A percentile compares a stretch with the other conserved stretches of the same genome.
Evolutionary conservation across 2,329 filamentous ascomycete species (phyloP).

Genomic region (Zymoseptoria brevis): DNA sequence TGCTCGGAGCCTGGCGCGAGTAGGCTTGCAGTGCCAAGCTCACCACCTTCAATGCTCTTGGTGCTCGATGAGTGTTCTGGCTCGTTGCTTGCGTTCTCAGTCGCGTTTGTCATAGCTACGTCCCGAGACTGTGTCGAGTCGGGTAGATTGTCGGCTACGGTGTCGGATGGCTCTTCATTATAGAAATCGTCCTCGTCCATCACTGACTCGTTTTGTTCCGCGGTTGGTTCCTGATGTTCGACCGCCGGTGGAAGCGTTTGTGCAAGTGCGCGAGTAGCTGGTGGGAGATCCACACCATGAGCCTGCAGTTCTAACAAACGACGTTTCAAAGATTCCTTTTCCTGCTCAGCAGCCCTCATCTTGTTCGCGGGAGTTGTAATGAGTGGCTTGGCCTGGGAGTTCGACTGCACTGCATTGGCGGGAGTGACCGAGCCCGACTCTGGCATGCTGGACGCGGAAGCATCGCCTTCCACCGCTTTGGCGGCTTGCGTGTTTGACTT

Average conservation of each 20-base stretch:
- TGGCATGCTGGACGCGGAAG: not conserved
- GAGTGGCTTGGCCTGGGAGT: not conserved
- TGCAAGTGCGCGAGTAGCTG: not conserved
- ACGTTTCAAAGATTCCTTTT: conserved; percentile 6
- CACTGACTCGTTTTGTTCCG: not conserved
- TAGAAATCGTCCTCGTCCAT: conserved; percentile 3
- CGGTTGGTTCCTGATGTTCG: not conserved
- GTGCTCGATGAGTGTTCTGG: not conserved
- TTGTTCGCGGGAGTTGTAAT: not conserved
- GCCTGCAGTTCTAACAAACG: conserved; percentile 7
- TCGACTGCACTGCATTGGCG: not conserved
- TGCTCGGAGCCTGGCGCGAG: not conserved
- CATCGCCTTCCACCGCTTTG: not conserved
- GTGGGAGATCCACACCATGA: not conserved
- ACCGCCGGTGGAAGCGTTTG: not conserved
- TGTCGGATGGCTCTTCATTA: not conserved
- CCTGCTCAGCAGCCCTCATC: conserved; percentile 2
- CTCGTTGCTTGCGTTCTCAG: not conserved
- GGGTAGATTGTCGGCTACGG: not conserved
- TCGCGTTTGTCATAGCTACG: not conserved
- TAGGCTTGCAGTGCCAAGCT: not conserved
- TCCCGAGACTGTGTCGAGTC: not conserved
- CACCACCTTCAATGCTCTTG: not conserved
- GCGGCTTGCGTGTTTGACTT: not conserved
- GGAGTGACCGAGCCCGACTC: not conserved